Percentiles rank a stretch among this genome's conserved stretches.
Evolutionary conservation across 176 grass and related monocot genomes (phyloP).

Genomic region (Triticum monococcum): DNA sequence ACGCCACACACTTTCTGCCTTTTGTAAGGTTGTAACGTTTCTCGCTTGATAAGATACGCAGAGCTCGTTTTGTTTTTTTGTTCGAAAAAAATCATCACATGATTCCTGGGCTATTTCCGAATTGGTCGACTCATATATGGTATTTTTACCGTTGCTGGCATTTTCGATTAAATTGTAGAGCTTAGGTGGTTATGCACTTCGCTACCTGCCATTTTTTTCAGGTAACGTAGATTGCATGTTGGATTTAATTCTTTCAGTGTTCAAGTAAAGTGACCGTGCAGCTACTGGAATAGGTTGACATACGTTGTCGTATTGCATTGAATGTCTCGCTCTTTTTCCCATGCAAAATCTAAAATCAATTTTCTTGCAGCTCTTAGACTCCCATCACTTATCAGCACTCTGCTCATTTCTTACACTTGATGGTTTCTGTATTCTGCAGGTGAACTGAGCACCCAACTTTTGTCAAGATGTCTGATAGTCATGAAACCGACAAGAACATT

Average conservation of each 20-base stretch:
- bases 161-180: not conserved
- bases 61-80: not conserved
- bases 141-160: not conserved
- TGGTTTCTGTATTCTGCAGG: conserved; percentile 19
- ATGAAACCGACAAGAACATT: conserved; percentile 83
- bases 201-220: not conserved
- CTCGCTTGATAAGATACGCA: not conserved
- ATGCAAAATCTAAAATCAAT: not conserved
- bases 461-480: conserved; percentile 58
- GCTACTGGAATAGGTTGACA: not conserved
- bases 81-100: not conserved
- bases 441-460: conserved; percentile 23
- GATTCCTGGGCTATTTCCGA: not conserved
- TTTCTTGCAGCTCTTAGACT: not conserved
- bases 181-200: not conserved
- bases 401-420: not conserved
- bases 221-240: not conserved
- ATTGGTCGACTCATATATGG: not conserved
- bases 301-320: not conserved
- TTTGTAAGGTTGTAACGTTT: not conserved
- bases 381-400: not conserved
- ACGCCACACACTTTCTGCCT: not conserved
- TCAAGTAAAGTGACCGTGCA: not conserved
- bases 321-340: conserved; percentile 1
- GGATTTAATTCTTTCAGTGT: not conserved